Evolutionary conservation across 495 filamentous ascomycete genomes (phyloP).

Genomic region (Apiosordaria backusii): DNA sequence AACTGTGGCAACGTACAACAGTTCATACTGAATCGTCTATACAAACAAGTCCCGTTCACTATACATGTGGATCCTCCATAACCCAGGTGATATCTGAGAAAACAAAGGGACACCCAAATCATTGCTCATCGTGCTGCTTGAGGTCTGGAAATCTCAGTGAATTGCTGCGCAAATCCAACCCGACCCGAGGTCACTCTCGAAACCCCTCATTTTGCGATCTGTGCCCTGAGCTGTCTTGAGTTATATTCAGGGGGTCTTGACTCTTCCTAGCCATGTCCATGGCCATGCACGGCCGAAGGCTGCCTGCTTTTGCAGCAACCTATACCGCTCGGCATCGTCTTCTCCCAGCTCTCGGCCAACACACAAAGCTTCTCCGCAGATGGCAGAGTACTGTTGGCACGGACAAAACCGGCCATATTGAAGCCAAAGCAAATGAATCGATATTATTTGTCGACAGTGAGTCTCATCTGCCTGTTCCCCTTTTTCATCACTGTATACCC

Average conservation of each 20-base stretch:
- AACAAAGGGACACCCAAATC: too few species aligned
- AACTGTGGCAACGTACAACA: background rate
- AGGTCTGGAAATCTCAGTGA: too few species aligned
- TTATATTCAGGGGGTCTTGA: background rate
- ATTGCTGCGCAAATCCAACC: background rate
- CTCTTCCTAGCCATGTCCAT: conserved; percentile 13
- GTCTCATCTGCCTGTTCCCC: conserved; percentile 21
- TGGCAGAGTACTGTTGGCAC: conserved; percentile 41
- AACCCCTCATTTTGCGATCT: background rate
- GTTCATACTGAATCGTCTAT: too few species aligned
- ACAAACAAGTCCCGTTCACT: too few species aligned
- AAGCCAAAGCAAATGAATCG: conserved; percentile 63
- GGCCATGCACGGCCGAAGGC: conserved; percentile 10
- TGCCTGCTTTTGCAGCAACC: conserved; percentile 8
- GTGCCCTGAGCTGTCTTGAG: background rate
- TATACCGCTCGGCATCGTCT: background rate
- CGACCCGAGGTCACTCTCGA: background rate
- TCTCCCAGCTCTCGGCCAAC: background rate
- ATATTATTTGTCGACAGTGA: conserved; percentile 88
- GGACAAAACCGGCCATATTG: conserved; percentile 71
- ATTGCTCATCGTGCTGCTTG: too few species aligned
- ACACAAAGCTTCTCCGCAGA: conserved; percentile 6
- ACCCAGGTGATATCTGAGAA: too few species aligned
- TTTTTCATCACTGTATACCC: background rate
- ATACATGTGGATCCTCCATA: too few species aligned